A percentile compares a stretch with the other conserved stretches of the same genome.
Conservation (phyloP, 2,329 filamentous ascomycete species). For the Sporothrix phasma region DNA sequence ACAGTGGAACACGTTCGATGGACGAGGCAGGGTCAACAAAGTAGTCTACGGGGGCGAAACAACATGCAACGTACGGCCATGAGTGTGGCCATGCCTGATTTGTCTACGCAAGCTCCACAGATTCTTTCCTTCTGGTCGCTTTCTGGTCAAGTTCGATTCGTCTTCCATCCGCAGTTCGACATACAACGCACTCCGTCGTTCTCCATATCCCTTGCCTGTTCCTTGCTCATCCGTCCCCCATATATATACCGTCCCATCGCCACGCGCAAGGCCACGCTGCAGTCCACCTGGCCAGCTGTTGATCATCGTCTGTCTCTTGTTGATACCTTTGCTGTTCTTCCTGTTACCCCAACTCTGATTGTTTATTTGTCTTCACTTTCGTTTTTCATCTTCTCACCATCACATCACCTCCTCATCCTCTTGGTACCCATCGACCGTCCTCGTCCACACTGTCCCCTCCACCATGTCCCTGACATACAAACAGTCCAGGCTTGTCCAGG, state of each 20-base stretch:
- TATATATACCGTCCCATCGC: conserved; percentile 2
- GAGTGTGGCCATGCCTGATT: not conserved
- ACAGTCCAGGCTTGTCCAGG: conserved; percentile 56
- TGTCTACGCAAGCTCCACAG: not conserved
- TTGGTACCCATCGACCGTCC: not conserved
- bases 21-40: not conserved
- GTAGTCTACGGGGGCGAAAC: not conserved
- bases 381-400: not conserved
- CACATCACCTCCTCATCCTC: not conserved
- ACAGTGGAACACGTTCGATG: not conserved
- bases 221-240: not conserved
- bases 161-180: no score
- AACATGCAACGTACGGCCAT: not conserved
- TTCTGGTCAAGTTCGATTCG: not conserved
- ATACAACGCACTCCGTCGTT: not conserved
- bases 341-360: not conserved
- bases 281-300: not conserved
- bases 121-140: not conserved
- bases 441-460: not conserved
- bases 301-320: not conserved
- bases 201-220: not conserved
- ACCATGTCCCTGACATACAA: conserved; percentile 35
- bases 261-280: not conserved
- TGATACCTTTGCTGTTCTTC: no score
- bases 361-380: not conserved